These are phyloP conservation scores for Triadica sebifera DNA, from an alignment of 345 rosid genomes.

Conservation along the genomic window DNA sequence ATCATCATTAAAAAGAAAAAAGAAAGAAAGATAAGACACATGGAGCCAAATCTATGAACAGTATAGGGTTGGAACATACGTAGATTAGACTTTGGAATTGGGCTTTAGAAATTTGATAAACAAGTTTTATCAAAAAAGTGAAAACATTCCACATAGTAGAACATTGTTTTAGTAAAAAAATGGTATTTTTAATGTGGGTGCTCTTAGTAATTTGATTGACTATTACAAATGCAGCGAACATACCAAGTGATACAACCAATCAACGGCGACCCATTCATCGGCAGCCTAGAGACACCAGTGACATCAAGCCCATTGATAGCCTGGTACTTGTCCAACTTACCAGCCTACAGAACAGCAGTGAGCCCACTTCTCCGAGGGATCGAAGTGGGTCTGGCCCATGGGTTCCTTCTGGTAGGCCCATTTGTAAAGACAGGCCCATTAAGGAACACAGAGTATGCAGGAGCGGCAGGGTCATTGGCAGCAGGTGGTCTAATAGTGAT, in stretches of 20 bases:
- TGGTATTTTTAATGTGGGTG: background rate
- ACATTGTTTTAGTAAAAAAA: no score
- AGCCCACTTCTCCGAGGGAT: slow-evolving; percentile 88
- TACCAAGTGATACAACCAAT: slow-evolving; percentile 94
- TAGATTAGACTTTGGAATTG: no score
- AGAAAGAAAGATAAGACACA: no score
- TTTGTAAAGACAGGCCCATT: slow-evolving; percentile 85
- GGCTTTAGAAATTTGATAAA: no score
- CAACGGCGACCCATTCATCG: slow-evolving; percentile 96
- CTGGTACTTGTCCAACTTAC: slow-evolving; percentile 95
- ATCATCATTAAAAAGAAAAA: no score
- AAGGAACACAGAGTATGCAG: slow-evolving; percentile 81
- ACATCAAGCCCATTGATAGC: slow-evolving; percentile 94
- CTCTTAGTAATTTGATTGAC: background rate
- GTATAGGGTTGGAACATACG: no score
- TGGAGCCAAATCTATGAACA: no score
- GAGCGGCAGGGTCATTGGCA: slow-evolving; percentile 72
- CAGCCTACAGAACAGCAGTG: slow-evolving; percentile 89
- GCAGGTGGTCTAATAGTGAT: slow-evolving; percentile 87
- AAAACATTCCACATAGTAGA: no score
- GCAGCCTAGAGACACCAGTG: slow-evolving; percentile 90
- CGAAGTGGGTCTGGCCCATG: slow-evolving; percentile 88
- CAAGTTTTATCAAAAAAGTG: no score
- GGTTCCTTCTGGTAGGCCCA: slow-evolving; percentile 82
- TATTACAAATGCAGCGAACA: slow-evolving; percentile 51